phyloP scores from a whole-genome alignment of 2,329 filamentous ascomycete species.

The Xylaria polymorpha region DNA sequence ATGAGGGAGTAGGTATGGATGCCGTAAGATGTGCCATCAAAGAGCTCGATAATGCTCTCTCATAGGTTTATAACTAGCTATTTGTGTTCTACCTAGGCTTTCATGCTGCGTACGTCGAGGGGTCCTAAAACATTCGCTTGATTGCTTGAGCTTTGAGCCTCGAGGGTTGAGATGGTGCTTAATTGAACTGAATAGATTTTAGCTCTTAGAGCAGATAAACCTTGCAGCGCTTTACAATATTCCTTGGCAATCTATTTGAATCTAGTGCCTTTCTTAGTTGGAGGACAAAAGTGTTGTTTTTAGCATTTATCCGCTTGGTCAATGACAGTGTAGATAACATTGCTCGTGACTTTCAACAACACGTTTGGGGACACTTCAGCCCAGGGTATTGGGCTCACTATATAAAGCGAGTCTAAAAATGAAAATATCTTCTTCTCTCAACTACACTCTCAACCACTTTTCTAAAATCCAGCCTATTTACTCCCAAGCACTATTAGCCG shows the following conservation, averaged over 20 bases:
- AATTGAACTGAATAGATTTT: too few species aligned
- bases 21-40: constrained; percentile 39
- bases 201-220: too few species aligned
- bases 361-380: neutral
- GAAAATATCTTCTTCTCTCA: neutral
- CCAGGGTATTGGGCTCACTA: neutral
- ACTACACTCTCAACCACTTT: neutral
- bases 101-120: too few species aligned
- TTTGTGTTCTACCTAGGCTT: neutral
- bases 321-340: neutral
- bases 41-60: constrained; percentile 48
- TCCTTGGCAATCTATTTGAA: neutral
- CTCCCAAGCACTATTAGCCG: neutral
- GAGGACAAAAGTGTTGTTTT: neutral
- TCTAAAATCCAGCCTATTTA: neutral
- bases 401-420: neutral
- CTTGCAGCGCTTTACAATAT: too few species aligned
- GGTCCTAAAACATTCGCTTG: too few species aligned
- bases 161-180: too few species aligned
- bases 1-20: constrained; percentile 8
- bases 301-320: neutral
- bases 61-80: neutral
- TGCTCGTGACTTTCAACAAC: neutral
- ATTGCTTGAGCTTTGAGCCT: too few species aligned
- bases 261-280: neutral